Conservation (phyloP, 2,329 filamentous ascomycete species). For the Fusarium foetens region DNA sequence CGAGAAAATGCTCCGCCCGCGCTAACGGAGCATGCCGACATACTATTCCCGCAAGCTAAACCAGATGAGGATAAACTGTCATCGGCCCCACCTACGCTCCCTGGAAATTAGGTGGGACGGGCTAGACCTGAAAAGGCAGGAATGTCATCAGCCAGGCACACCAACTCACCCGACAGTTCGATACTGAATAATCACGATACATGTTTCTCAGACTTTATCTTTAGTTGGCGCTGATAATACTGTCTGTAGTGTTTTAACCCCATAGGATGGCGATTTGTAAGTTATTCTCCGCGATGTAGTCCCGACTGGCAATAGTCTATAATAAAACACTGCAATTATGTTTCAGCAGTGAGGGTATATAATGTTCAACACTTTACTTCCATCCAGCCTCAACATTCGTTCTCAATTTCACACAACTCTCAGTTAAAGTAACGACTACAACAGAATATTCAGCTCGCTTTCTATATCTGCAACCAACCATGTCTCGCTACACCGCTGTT, state of each 20-base stretch:
- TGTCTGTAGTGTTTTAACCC: rapidly evolving
- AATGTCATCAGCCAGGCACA: not conserved
- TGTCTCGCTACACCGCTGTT: conserved; percentile 12
- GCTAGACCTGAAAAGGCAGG: not conserved
- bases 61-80: not conserved
- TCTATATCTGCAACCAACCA: not conserved
- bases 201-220: not conserved
- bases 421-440: too few species aligned
- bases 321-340: too few species aligned
- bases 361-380: too few species aligned
- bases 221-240: not conserved
- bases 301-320: rapidly evolving
- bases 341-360: too few species aligned
- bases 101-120: rapidly evolving
- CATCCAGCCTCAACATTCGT: too few species aligned
- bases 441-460: too few species aligned
- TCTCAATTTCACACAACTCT: too few species aligned
- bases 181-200: not conserved
- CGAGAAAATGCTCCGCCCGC: too few species aligned
- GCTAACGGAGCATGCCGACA: too few species aligned
- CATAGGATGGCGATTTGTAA: not conserved
- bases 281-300: rapidly evolving
- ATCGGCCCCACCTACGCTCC: not conserved
- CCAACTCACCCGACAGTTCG: rapidly evolving
- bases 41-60: not conserved